These are phyloP conservation scores for Gracilaria domingensis DNA, from an alignment of 23 red algal species.

Conservation along the genomic window DNA sequence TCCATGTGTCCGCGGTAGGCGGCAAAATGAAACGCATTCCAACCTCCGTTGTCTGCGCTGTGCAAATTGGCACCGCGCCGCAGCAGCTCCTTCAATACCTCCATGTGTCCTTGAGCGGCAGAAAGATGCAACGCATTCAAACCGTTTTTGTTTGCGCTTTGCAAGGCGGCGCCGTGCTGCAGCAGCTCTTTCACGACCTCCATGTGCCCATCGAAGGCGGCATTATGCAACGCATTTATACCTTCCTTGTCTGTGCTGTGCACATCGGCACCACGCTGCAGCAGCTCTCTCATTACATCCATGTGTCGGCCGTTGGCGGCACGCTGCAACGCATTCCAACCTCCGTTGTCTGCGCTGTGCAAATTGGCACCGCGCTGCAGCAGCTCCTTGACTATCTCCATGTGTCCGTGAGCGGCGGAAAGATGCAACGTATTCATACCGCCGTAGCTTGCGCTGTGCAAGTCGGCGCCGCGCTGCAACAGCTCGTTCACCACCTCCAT, in stretches of 20 bases:
- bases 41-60: not conserved
- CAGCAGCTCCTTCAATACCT: not conserved
- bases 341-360: too few species aligned
- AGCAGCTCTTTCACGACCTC: slow-evolving; percentile 8
- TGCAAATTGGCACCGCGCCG: not conserved
- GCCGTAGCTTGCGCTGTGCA: not conserved
- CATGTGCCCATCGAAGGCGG: not conserved
- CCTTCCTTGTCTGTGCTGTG: not conserved
- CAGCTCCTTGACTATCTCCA: not conserved
- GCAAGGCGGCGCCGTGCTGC: not conserved
- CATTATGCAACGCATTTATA: not conserved
- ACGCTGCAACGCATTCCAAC: not conserved
- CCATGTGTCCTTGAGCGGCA: not conserved
- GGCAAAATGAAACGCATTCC: not conserved
- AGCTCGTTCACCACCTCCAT: too few species aligned
- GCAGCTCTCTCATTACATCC: not conserved
- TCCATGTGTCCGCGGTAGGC: not conserved
- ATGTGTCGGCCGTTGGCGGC: not conserved
- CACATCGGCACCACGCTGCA: too few species aligned
- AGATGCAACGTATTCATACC: not conserved
- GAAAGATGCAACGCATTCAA: not conserved
- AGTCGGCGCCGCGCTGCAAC: too few species aligned
- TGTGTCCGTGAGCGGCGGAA: not conserved
- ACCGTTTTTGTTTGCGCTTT: not conserved
- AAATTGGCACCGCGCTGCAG: not conserved